Evolutionary conservation across 768 basidiomycete genomes (phyloP).

Genomic region (Leccinum disarticulatum): DNA sequence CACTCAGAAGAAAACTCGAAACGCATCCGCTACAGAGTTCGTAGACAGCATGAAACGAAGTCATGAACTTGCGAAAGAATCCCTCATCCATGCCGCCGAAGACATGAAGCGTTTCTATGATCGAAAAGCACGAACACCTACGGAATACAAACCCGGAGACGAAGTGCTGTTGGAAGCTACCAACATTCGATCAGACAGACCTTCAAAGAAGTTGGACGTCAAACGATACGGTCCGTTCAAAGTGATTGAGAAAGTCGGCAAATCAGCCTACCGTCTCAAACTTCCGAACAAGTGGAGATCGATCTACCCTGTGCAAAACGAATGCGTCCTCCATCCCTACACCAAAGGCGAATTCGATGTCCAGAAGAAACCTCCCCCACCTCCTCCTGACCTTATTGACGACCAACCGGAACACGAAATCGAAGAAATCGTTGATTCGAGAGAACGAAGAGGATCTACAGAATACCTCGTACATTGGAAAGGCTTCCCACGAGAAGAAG

Average conservation of each 20-base stretch:
- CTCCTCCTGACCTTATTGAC: not conserved
- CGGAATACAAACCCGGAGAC: not conserved
- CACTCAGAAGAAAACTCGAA: too few species aligned
- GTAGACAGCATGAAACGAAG: not conserved
- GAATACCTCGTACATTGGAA: not conserved
- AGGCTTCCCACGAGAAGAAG: not conserved
- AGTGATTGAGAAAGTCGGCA: not conserved
- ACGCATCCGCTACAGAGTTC: rapidly evolving
- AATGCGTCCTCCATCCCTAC: not conserved
- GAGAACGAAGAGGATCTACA: not conserved
- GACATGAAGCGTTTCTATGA: not conserved
- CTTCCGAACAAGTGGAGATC: not conserved
- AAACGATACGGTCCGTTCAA: not conserved
- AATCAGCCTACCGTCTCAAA: not conserved
- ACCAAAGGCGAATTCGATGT: not conserved
- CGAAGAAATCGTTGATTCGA: not conserved
- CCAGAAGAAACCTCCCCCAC: not conserved
- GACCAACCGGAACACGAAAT: not conserved
- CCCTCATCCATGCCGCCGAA: not conserved
- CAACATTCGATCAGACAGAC: not conserved
- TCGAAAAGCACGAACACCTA: not conserved
- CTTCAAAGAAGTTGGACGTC: not conserved
- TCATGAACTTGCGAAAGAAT: not conserved
- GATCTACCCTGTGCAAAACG: not conserved
- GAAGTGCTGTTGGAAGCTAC: not conserved